phyloP scores from a whole-genome alignment of 495 filamentous ascomycete genomes.

The Xylaria acuta region DNA sequence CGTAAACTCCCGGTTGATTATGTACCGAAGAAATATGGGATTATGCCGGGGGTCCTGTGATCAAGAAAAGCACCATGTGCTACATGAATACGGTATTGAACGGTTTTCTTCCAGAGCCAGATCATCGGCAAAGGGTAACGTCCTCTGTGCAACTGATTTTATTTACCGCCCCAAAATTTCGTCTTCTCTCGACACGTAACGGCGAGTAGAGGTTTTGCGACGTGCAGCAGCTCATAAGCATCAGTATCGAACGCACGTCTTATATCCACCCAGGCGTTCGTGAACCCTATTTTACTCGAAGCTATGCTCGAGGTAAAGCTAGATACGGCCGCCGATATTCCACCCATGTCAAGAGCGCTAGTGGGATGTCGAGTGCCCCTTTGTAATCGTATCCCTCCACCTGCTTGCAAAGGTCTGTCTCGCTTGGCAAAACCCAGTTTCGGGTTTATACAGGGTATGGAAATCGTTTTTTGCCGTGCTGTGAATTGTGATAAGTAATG shows the following conservation, averaged over 20 bases:
- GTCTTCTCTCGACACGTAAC: too few relatives aligned
- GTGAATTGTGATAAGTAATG: neutral
- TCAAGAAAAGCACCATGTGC: too few relatives aligned
- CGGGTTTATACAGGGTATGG: neutral
- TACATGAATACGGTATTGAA: too few relatives aligned
- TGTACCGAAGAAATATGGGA: too few relatives aligned
- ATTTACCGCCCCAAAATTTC: too few relatives aligned
- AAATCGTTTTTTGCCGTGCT: neutral
- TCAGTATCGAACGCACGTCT: neutral
- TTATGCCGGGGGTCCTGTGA: too few relatives aligned
- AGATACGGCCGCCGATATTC: neutral
- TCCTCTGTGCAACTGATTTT: too few relatives aligned
- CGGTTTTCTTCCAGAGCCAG: too few relatives aligned
- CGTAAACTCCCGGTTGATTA: too few relatives aligned
- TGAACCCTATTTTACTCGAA: neutral
- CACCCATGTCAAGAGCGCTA: neutral
- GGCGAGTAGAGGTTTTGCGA: too few relatives aligned
- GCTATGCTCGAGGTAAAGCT: neutral
- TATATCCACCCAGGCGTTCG: too few relatives aligned
- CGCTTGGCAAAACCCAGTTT: neutral
- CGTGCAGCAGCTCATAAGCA: neutral
- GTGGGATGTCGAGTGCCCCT: neutral
- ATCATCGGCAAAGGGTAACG: too few relatives aligned
- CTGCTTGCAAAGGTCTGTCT: neutral
- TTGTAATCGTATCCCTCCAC: neutral